A percentile compares a stretch with the other conserved stretches of the same genome.
These are phyloP conservation scores for Pachysandra terminalis DNA, from an alignment of 164 flowering plant genomes.

Conservation along the genomic window DNA sequence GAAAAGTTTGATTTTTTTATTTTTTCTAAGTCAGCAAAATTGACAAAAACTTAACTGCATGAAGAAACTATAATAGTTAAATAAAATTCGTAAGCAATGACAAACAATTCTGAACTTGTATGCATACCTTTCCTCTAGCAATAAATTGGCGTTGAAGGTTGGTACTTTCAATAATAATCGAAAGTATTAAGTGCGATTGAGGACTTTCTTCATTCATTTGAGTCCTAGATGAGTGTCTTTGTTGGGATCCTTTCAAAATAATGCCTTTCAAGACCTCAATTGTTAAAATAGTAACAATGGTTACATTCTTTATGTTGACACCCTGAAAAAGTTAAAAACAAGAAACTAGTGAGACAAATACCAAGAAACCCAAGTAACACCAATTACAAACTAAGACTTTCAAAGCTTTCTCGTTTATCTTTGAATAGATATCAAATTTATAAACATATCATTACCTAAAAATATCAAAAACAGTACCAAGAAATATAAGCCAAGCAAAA, in stretches of 20 bases:
- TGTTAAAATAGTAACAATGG: conserved; percentile 62
- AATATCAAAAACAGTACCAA: too few relatives aligned
- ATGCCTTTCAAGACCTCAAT: conserved; percentile 65
- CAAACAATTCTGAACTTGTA: neutral
- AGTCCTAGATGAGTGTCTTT: conserved; percentile 84
- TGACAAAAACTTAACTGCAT: conserved; percentile 94
- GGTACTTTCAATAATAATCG: conserved; percentile 86
- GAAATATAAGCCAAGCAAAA: too few relatives aligned
- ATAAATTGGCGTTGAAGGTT: conserved; percentile 89
- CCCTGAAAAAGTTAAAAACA: conserved; percentile 45
- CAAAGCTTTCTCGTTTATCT: too few relatives aligned
- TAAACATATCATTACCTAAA: too few relatives aligned
- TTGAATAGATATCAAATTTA: too few relatives aligned
- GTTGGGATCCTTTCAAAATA: conserved; percentile 78
- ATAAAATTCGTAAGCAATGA: neutral
- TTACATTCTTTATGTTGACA: conserved; percentile 84
- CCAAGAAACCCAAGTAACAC: neutral
- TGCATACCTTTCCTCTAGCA: conserved; percentile 86
- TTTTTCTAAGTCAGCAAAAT: conserved; percentile 98
- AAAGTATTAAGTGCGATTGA: conserved; percentile 88
- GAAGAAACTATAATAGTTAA: neutral
- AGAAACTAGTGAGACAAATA: conserved; percentile 4
- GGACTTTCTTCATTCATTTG: conserved; percentile 99
- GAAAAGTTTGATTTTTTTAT: conserved; percentile 92
- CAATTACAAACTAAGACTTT: too few relatives aligned